Evolutionary conservation across 108 stramenopile genomes (phyloP).

Genomic region (Chaetoceros tenuissimus): DNA sequence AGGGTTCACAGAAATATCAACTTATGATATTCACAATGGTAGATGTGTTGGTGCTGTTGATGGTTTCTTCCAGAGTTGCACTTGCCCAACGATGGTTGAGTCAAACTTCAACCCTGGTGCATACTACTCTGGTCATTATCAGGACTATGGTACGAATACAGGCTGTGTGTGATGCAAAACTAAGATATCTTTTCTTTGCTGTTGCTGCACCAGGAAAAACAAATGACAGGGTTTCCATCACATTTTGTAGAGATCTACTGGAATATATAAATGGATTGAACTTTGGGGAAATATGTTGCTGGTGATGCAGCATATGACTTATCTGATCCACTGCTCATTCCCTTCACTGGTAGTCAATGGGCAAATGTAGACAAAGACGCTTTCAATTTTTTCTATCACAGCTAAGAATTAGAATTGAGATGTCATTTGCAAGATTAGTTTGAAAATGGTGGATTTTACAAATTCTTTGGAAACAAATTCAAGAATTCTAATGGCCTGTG

Average conservation of each 20-base stretch:
- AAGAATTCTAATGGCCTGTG: too few relatives aligned
- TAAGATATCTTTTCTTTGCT: constrained; percentile 16
- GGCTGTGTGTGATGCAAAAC: constrained; percentile 10
- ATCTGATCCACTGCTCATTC: constrained; percentile 5
- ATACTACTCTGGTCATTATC: constrained; percentile 27
- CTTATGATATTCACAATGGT: too few relatives aligned
- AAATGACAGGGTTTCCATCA: too few relatives aligned
- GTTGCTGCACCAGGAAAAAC: too few relatives aligned
- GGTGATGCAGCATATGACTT: constrained; percentile 6
- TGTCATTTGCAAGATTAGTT: constrained; percentile 21
- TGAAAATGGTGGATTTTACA: background rate
- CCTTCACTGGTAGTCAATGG: constrained; percentile 10
- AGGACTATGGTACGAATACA: constrained; percentile 23
- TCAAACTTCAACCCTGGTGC: too few relatives aligned
- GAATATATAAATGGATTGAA: too few relatives aligned
- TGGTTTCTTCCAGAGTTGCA: too few relatives aligned
- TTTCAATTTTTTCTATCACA: constrained; percentile 32
- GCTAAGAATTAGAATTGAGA: constrained; percentile 21
- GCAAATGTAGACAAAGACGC: constrained; percentile 17
- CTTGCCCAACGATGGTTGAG: too few relatives aligned
- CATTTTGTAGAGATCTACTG: too few relatives aligned
- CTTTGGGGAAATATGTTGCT: background rate
- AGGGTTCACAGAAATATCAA: too few relatives aligned
- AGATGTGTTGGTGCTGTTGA: too few relatives aligned
- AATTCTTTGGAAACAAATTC: background rate